Evolutionary conservation across 306 rosid genomes (phyloP), one percentile per base, ranked within the genome.

Genomic region (Trifolium repens): DNA sequence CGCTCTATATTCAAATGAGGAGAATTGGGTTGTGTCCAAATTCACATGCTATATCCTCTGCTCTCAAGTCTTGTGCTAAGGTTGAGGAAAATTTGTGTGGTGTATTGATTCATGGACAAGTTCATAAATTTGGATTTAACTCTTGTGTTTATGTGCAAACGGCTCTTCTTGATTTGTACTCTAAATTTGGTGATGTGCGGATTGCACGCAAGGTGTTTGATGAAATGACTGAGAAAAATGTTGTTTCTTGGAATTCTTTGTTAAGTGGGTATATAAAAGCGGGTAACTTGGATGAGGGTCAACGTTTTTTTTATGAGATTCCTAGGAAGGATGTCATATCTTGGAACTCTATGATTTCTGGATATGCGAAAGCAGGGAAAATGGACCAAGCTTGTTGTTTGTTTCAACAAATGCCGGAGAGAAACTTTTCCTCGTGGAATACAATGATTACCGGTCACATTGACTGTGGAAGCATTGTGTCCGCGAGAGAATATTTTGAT

Each of bases 211-310:
- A 81, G 81, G 71, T 87, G 80, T 90, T 92, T 24, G 93, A 88
- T 80, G 88, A 82, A 58, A 92, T 90, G 89, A 14, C 67, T 4
- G 83, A 84, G 50, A 87, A 27, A 74, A 92, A 81, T 84, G 96
- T 90, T 27, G 91, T 90, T 74, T 92, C 96, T 26, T 92, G 97
- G 97, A 92, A 89, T 68, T 89, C 96, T 42, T 65, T 92, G 69
- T 82, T 92, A 30, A 71, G 81, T 81, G 93, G 93, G 19, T 83
- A 85, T 85, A 69, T 87, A 61, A 88, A 82, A 77, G 82, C 76
- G 66, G 91, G 91, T 60, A 59, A 87, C 57, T 82, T 88, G 61
- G 83, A 55, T 46, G 80, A 75, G 67, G 91, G 91, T 68, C 82
- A 49, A 32, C 70, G 49, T 70, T 69, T 92, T 81, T 90, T 90